Base-by-base conservation (phyloP, 306 rosid genomes). In the Amphicarpaea edgeworthii region DNA sequence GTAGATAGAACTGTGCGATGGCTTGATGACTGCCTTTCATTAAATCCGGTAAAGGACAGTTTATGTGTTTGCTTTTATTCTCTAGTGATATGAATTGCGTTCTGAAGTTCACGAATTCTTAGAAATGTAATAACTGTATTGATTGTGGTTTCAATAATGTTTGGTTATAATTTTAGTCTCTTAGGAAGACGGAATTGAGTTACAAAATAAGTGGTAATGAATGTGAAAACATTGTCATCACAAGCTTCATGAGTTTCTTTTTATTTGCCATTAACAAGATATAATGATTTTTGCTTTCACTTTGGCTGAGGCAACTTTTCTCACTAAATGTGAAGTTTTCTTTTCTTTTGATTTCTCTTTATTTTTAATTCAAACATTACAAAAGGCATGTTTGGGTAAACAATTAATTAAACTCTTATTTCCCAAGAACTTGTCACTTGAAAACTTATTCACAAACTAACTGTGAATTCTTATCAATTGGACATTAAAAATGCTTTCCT, bases 1-100 rank as follows among this genome's bases (percentile, higher is more conserved):
- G 97, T 92, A 59, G 97, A 95, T 84, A 89, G 99, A 75, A 92
- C 99, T 71, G 53, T 95, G 68, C 88, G 75, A 71, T 95, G 99
- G 99, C 92, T 95, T 73, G 98, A 92, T 58, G 96, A 92, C 78
- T 95, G 97, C 90, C 82, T 92, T 81, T 79, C 78, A 2, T 76
- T 86, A 74, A 82, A 83, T 82, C 85, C 45, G 85, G 97, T 88
- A 85, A 82, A 77, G 72, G 74, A 65, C 54, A 40, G 16, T 60
- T 54, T 10, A n/a, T n/a, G n/a, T 30, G 5, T 4, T n/a, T 77
- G 67, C 12, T 75, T 82, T 71, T 71, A 10, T 50, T 24, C 75
- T 67, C 50, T 43, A 2, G 65, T 64, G 55, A 30, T 59, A 30
- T 73, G 40, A 65, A 30, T 76, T 17, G 19, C 14, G 5, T 72